Base-by-base conservation (phyloP, 2,329 filamentous ascomycete genomes). In the Beauveria caledonica region DNA sequence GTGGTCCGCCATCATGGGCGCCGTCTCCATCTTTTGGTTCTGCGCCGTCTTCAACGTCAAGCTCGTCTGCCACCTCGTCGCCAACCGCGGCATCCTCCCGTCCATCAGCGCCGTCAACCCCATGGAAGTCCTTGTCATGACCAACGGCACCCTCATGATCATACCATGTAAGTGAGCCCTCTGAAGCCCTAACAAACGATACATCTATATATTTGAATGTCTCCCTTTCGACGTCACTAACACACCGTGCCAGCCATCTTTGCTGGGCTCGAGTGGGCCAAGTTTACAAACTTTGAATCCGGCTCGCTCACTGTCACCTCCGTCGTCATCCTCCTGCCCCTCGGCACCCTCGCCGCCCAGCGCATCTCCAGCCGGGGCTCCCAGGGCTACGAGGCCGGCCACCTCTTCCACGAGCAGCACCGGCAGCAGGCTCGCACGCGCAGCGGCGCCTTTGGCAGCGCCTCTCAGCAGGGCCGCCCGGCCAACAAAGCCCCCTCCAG, bases 81-180 rank as follows among this genome's bases (percentile, higher is more conserved):
- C 70, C 9, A 79, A 79, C 63, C 72, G 79, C 27, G 77, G 75
- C 51, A 68, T 84, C 7, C 71, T 84, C 1, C 76, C 76, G 1
- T 71, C 70, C 1, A 69, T 74, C 3, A 71, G 71, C 53, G 70
- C 74, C 0, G 66, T 84, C 44, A 78, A 71, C 0, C 75, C 80
- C 5, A 79, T 84, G 73, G 81, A 85, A 64, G 75, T 82, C 8
- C 72, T 84, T 25, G 74, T 82, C 55, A 78, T 83, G 65, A 80
- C 80, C 53, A 84, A 84, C 42, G 81, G 80, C 11, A 64, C 82
- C 1, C 71, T 85, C 58, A 84, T 84, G 82, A 64, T 82, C 17
- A 68, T 82, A 10, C 81, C 81, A n/a, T 77, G 81, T 83, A 69
- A 51, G 74, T 21, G 15, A 21, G 25, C 46, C 3, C 7, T 7